These are phyloP conservation scores for Teratosphaeria zuluensis DNA, from an alignment of 2,329 filamentous ascomycete genomes.

Conservation along the genomic window DNA sequence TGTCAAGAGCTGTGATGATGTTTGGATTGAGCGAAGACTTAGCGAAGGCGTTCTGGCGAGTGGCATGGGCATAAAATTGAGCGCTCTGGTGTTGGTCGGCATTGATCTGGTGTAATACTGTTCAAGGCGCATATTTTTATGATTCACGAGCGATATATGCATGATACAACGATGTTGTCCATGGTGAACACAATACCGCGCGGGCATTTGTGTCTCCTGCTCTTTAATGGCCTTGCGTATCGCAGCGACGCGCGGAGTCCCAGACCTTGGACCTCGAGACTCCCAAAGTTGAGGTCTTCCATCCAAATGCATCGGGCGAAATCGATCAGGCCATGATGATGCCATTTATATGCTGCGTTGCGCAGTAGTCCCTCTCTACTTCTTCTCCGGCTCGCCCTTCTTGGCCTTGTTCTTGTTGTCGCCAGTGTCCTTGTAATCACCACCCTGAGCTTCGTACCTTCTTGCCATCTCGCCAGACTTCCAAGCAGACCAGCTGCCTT, in stretches of 20 bases:
- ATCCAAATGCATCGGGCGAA: background rate
- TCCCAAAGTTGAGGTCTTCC: background rate
- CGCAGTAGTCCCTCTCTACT: slow-evolving; percentile 5
- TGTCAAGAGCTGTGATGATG: background rate
- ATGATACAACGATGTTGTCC: background rate
- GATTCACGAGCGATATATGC: background rate
- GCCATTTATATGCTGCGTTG: background rate
- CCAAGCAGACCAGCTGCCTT: slow-evolving; percentile 23
- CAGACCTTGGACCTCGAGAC: background rate
- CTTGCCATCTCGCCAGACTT: slow-evolving; percentile 23
- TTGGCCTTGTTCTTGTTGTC: slow-evolving; percentile 21
- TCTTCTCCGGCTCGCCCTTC: slow-evolving; percentile 26
- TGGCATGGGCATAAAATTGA: background rate
- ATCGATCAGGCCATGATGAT: background rate
- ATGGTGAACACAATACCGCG: no score
- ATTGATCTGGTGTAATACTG: background rate
- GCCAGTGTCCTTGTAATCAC: slow-evolving; percentile 23
- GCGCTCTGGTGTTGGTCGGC: background rate
- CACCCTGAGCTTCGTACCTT: slow-evolving; percentile 23
- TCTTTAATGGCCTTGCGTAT: no score
- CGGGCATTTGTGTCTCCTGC: no score
- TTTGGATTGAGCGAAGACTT: background rate
- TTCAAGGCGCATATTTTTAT: background rate
- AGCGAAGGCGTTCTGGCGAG: background rate
- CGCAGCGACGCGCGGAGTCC: no score